These are phyloP conservation scores for Salix dunnii DNA, from an alignment of 345 rosid genomes.

Conservation along the genomic window DNA sequence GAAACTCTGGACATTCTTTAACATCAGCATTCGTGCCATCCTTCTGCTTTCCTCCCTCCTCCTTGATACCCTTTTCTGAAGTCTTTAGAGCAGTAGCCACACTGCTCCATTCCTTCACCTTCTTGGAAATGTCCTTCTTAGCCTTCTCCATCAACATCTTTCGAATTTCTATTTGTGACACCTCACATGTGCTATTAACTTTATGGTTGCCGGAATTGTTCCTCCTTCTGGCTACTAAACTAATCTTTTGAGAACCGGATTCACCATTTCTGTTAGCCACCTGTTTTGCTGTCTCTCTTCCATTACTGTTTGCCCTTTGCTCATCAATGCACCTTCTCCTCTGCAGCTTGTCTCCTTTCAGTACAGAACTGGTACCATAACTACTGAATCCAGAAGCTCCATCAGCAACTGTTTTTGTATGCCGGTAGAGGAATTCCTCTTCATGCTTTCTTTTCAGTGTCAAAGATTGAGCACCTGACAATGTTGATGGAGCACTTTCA, in stretches of 20 bases:
- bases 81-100: constrained; percentile 7
- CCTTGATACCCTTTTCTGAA: constrained; percentile 17
- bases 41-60: constrained; percentile 16
- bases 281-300: constrained; percentile 2
- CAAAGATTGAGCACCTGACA: constrained; percentile 19
- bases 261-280: constrained; percentile 14
- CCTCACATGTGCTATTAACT: constrained; percentile 8
- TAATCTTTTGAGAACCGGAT: constrained; percentile 5
- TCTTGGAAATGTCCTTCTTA: constrained; percentile 27
- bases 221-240: constrained; percentile 8
- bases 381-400: constrained; percentile 7
- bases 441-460: constrained; percentile 25
- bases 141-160: constrained; percentile 39
- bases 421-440: constrained; percentile 16
- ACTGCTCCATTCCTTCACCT: constrained; percentile 24
- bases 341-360: constrained; percentile 22
- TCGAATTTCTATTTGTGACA: constrained; percentile 24
- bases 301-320: background rate
- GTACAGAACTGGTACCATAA: constrained; percentile 11
- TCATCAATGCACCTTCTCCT: constrained; percentile 29
- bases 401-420: constrained; percentile 12
- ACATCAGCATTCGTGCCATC: constrained; percentile 13
- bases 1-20: constrained; percentile 7
- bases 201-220: constrained; percentile 17
- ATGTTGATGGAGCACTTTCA: constrained; percentile 4